These are phyloP conservation scores for Ophiocordyceps robertsii DNA, from an alignment of 2,329 filamentous ascomycete genomes.

Conservation along the genomic window DNA sequence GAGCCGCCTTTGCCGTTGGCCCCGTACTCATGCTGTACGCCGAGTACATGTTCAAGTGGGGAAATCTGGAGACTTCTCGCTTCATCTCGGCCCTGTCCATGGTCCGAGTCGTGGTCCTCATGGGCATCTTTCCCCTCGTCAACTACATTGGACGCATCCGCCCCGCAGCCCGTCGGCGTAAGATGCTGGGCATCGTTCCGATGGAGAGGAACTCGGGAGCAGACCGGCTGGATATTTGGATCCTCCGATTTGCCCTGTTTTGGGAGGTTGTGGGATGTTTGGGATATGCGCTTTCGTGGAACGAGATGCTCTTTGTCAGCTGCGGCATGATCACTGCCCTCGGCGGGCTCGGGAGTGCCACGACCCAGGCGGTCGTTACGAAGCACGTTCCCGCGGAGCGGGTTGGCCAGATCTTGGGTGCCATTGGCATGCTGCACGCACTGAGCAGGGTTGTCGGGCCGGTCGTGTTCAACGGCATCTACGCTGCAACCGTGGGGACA, in stretches of 20 bases:
- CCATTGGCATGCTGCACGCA: constrained; percentile 74
- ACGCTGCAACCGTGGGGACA: constrained; percentile 62
- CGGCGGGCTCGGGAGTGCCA: constrained; percentile 76
- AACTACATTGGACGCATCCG: constrained; percentile 59
- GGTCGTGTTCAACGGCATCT: constrained; percentile 74
- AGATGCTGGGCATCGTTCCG: constrained; percentile 19
- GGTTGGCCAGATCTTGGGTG: constrained; percentile 79
- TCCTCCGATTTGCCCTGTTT: constrained; percentile 62
- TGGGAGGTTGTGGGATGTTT: constrained; percentile 65
- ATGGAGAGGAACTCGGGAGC: constrained; percentile 50
- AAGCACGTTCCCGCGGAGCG: constrained; percentile 79
- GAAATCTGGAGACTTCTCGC: constrained; percentile 62
- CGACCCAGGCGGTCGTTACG: constrained; percentile 69
- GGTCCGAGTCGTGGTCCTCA: constrained; percentile 60
- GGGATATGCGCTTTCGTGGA: constrained; percentile 57
- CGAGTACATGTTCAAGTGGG: constrained; percentile 70
- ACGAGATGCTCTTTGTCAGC: constrained; percentile 50
- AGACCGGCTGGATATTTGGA: constrained; percentile 61
- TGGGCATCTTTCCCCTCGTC: constrained; percentile 61
- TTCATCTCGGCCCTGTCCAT: constrained; percentile 73
- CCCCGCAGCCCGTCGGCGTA: constrained; percentile 27
- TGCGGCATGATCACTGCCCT: constrained; percentile 62
- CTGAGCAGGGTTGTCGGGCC: constrained; percentile 68
- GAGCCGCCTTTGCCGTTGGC: constrained; percentile 66
- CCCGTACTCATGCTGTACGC: constrained; percentile 78